Percentiles rank a stretch among this genome's conserved stretches.
phyloP scores from a whole-genome alignment of 768 basidiomycete species.

The Leccinum subgranulosum region DNA sequence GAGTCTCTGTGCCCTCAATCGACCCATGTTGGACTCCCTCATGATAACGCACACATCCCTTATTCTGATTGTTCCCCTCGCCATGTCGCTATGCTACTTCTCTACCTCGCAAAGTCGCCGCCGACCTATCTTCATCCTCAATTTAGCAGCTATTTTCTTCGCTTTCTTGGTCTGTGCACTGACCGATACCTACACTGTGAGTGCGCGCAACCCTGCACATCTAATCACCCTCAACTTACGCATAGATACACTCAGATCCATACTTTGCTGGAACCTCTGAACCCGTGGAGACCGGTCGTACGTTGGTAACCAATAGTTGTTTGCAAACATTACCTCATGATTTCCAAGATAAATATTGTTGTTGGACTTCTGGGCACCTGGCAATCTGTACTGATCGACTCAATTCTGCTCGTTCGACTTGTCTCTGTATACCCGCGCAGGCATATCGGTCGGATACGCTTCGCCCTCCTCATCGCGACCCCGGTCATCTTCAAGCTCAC shows the following conservation, averaged over 20 bases:
- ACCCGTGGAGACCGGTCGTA: conserved; percentile 8
- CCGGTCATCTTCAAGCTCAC: conserved; percentile 22
- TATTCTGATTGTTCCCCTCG: conserved; percentile 18
- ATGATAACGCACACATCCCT: conserved; percentile 23
- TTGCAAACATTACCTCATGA: neutral
- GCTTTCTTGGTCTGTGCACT: conserved; percentile 13
- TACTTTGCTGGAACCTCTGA: conserved; percentile 17
- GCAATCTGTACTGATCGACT: conserved; percentile 23
- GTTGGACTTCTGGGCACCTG: conserved; percentile 21
- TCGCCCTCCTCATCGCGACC: conserved; percentile 8
- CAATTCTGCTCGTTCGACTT: conserved; percentile 25
- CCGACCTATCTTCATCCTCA: conserved; percentile 18
- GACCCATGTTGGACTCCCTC: conserved; percentile 14
- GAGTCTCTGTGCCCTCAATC: neutral
- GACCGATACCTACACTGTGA: conserved; percentile 11
- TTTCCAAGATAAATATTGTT: conserved; percentile 12
- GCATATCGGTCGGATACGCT: conserved; percentile 1
- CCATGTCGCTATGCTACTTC: conserved; percentile 19
- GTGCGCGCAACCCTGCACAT: neutral
- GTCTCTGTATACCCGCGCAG: conserved; percentile 18
- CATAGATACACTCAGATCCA: conserved; percentile 18
- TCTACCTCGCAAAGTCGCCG: conserved; percentile 14
- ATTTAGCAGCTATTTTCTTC: conserved; percentile 8
- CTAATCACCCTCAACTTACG: neutral
- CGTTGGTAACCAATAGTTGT: neutral